Percentiles rank a stretch among this genome's conserved stretches.
Conservation (phyloP, 2,329 filamentous ascomycete genomes). For the Dactylellina drechsleri region DNA sequence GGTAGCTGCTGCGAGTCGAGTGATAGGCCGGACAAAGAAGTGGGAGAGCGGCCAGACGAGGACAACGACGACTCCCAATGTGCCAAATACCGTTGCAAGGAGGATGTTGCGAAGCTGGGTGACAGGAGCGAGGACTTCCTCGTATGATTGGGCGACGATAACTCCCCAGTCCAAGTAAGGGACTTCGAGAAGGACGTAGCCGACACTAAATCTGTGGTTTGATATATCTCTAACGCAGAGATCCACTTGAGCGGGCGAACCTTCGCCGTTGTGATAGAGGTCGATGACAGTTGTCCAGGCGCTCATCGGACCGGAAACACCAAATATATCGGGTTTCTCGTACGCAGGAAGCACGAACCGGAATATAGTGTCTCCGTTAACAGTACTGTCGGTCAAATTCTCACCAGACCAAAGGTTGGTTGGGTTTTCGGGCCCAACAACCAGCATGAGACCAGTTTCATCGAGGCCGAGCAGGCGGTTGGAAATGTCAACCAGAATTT, state of each 20-base stretch:
- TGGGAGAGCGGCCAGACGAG: constrained; percentile 83
- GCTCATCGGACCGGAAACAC: constrained; percentile 69
- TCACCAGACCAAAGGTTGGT: constrained; percentile 56
- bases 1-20: constrained; percentile 78
- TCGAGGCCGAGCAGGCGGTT: constrained; percentile 57
- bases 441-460: constrained; percentile 56
- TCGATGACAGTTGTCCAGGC: constrained; percentile 72
- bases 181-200: constrained; percentile 78
- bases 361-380: constrained; percentile 44
- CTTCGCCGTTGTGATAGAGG: constrained; percentile 68
- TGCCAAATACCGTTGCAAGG: constrained; percentile 84
- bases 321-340: constrained; percentile 62
- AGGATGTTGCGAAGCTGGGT: constrained; percentile 81
- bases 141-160: constrained; percentile 77
- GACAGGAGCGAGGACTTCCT: constrained; percentile 81
- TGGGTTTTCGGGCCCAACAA: constrained; percentile 57
- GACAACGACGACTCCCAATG: constrained; percentile 76
- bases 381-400: constrained; percentile 26
- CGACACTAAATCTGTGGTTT: constrained; percentile 72
- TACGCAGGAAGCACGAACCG: constrained; percentile 71
- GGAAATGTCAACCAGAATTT: constrained; percentile 57
- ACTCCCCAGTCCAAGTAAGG: constrained; percentile 79
- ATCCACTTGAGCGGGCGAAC: constrained; percentile 70
- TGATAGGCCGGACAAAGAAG: constrained; percentile 81
- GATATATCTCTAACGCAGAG: constrained; percentile 70